A percentile compares a stretch with the other conserved stretches of the same genome.
phyloP scores from a whole-genome alignment of 306 rosid genomes.

The Rosa multiflora region DNA sequence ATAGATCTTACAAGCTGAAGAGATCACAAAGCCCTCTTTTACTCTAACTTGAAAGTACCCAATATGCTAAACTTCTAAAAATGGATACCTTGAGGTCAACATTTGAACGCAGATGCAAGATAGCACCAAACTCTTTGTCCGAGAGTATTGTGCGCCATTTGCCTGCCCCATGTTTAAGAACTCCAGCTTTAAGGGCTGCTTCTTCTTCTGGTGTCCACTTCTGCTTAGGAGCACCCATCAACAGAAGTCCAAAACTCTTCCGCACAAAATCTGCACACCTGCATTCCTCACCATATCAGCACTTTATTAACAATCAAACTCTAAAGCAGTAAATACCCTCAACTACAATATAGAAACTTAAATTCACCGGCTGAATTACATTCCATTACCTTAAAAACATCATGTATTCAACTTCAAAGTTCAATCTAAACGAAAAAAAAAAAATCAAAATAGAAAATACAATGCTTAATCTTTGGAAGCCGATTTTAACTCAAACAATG shows the following conservation, averaged over 20 bases:
- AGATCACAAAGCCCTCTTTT: constrained; percentile 10
- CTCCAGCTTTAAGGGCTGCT: constrained; percentile 97
- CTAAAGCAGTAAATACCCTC: constrained; percentile 5
- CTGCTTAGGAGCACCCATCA: constrained; percentile 99
- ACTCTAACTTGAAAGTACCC: neutral
- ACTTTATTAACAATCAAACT: constrained; percentile 18
- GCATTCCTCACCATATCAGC: constrained; percentile 23
- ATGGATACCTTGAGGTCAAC: constrained; percentile 86
- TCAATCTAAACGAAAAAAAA: neutral
- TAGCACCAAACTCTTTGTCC: constrained; percentile 77
- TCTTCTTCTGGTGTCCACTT: constrained; percentile 98
- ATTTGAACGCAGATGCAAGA: constrained; percentile 78
- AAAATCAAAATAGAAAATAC: neutral
- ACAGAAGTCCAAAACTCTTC: constrained; percentile 30
- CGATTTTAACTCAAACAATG: constrained; percentile 6
- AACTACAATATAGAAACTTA: neutral
- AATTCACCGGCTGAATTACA: neutral
- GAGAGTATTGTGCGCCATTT: constrained; percentile 97
- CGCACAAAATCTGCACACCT: constrained; percentile 26
- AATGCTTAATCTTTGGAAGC: constrained; percentile 10
- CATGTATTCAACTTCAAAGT: neutral
- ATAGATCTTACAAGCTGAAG: constrained; percentile 22
- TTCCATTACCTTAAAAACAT: neutral
- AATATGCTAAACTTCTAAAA: constrained; percentile 17
- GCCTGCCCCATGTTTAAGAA: constrained; percentile 90